Base-by-base conservation (phyloP, 1,284 basidiomycete genomes). In the Ustilago trichophora region DNA sequence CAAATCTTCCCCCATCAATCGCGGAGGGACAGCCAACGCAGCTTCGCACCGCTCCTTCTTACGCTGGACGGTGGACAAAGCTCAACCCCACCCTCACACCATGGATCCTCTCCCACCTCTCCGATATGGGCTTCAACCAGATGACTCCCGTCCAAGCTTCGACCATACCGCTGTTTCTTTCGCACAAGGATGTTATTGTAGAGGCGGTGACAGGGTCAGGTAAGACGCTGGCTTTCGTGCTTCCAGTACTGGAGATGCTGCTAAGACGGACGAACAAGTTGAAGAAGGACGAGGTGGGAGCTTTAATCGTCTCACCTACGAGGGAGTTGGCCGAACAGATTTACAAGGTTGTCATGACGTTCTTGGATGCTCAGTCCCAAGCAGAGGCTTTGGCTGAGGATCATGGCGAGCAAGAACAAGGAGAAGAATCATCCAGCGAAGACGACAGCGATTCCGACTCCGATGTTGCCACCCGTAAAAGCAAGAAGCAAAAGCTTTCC, bases 161-260 rank as follows among this genome's bases (percentile, higher is more conserved):
- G 5, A 91, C 93, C 0, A 97, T 99, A 55, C 96, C 96, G 0
- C 86, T 98, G 29, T 97, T 98, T 80, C 90, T 97, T 87, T 71
- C 72, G 15, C 88, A 98, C 82, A 97, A 98, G 82, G 96, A 99
- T 77, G 94, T 98, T 24, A 92, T 98, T 4, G 96, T 98, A 1
- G 95, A 87, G 83, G 96, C 96, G 2, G 94, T 98, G 1, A 99
- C 96, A 8, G 96, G 96, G 7, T 98, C 94, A 0, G 96, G 96
- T 31, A 99, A 99, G 83, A 98, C 96, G 0, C 84, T 99, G 11
- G 91, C 95, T 0, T 99, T 97, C 80, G 91, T 96, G 8, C 86
- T 98, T 19, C 96, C 96, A 2, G 88, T 95, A 16, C 83, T 98
- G 10, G 94, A 98, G 82, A 88, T 89, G 65, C 86, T 98, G 4